These are phyloP conservation scores for Bruguiera parviflora DNA, from an alignment of 345 rosid species.

Conservation along the genomic window DNA sequence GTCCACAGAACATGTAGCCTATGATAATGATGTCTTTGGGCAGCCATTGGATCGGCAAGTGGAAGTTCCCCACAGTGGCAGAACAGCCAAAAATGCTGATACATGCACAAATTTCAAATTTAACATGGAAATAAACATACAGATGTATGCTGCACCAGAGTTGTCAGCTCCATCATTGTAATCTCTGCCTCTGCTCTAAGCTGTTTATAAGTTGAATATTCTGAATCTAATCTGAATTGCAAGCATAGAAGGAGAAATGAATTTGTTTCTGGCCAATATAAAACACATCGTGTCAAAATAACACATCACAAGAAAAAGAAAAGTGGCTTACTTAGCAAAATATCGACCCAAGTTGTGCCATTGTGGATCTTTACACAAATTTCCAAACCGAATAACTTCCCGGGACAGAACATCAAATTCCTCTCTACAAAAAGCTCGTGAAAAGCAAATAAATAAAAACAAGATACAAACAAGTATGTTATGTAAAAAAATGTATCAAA, in stretches of 20 bases:
- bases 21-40: neutral
- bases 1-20: neutral
- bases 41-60: neutral
- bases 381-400: constrained; percentile 88
- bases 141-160: constrained; percentile 72
- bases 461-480: neutral
- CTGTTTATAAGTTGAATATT: constrained; percentile 34
- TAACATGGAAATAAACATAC: constrained; percentile 40
- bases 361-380: constrained; percentile 74
- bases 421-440: constrained; percentile 47
- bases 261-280: constrained; percentile 2
- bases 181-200: constrained; percentile 58
- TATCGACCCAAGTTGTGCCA: constrained; percentile 83
- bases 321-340: constrained; percentile 58
- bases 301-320: constrained; percentile 5
- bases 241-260: constrained; percentile 22
- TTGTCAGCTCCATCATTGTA: constrained; percentile 60
- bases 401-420: constrained; percentile 69
- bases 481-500: neutral
- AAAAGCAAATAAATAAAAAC: neutral
- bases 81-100: neutral
- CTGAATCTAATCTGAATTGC: constrained; percentile 60
- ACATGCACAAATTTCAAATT: neutral
- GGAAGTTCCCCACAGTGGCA: neutral
- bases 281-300: neutral